Evolutionary conservation across 23 red algal genomes (phyloP).

Genomic region (Pyropia haitanensis): DNA sequence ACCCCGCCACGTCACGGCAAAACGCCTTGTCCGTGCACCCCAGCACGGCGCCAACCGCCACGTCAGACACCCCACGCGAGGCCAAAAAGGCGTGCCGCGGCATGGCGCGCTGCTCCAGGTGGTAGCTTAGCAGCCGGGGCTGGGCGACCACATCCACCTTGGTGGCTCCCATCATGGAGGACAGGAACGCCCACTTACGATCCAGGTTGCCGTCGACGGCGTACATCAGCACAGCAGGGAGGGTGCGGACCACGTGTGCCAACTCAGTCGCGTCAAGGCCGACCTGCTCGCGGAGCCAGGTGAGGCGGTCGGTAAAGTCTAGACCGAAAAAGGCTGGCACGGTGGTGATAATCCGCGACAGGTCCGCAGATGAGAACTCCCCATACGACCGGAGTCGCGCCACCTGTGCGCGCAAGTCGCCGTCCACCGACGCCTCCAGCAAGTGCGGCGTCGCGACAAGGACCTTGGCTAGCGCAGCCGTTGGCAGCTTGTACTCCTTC

Average conservation of each 20-base stretch:
- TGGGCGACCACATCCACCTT: slow-evolving; percentile 30
- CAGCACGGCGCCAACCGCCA: slow-evolving; percentile 23
- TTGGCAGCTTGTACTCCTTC: slow-evolving; percentile 3
- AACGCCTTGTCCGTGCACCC: slow-evolving; percentile 44
- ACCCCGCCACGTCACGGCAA: slow-evolving; percentile 39
- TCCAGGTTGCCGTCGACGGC: slow-evolving; percentile 51
- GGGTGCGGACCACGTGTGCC: slow-evolving; percentile 20
- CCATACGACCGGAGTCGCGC: slow-evolving; percentile 18
- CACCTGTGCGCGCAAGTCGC: slow-evolving; percentile 14
- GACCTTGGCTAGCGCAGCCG: slow-evolving; percentile 14
- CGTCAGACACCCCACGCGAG: slow-evolving; percentile 6
- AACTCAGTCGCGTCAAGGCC: slow-evolving; percentile 38
- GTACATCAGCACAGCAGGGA: slow-evolving; percentile 49
- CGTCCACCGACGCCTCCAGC: slow-evolving; percentile 33
- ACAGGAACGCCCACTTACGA: slow-evolving; percentile 58
- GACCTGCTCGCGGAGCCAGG: slow-evolving; percentile 40
- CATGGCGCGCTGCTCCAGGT: slow-evolving; percentile 60
- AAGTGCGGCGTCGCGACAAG: slow-evolving; percentile 29
- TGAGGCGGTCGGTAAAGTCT: slow-evolving; percentile 30
- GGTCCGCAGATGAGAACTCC: slow-evolving; percentile 1
- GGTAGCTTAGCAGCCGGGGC: slow-evolving; percentile 39
- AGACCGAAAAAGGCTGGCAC: slow-evolving; percentile 25
- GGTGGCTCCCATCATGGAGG: slow-evolving; percentile 40
- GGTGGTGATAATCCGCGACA: slow-evolving; percentile 21
- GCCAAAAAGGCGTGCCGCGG: slow-evolving; percentile 61